Evolutionary conservation across 148 eudicot species (phyloP).

Genomic region (Vaccinium darrowii): DNA sequence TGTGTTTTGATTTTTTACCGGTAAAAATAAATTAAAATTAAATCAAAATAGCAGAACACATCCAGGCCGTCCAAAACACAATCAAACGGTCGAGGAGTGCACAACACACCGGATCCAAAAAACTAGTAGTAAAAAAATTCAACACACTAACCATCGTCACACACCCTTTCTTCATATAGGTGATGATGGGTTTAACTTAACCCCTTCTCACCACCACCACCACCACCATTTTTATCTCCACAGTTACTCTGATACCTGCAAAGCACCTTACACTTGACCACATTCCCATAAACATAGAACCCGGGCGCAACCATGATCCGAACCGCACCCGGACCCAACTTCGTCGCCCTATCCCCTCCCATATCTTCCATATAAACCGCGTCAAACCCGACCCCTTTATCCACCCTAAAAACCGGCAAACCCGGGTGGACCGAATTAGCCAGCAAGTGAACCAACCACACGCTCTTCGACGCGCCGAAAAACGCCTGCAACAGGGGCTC

Average conservation of each 20-base stretch:
- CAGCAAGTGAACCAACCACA: constrained; percentile 83
- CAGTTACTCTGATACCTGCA: constrained; percentile 62
- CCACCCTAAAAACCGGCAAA: constrained; percentile 66
- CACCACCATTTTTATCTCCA: constrained; percentile 11
- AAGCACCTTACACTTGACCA: constrained; percentile 91
- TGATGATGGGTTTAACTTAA: constrained; percentile 27
- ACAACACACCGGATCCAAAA: too few relatives aligned
- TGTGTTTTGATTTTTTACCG: too few relatives aligned
- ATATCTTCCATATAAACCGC: constrained; percentile 89
- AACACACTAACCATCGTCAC: background rate
- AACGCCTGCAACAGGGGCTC: constrained; percentile 85
- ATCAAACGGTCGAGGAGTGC: too few relatives aligned
- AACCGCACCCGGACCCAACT: constrained; percentile 50
- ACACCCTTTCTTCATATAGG: constrained; percentile 5
- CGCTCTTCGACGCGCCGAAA: constrained; percentile 75
- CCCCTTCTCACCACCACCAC: constrained; percentile 18
- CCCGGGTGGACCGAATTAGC: constrained; percentile 87
- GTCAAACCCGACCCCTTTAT: constrained; percentile 57
- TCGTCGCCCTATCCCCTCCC: constrained; percentile 64
- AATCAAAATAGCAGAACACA: too few relatives aligned
- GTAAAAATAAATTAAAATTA: too few relatives aligned
- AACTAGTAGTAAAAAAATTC: background rate
- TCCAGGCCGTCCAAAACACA: too few relatives aligned
- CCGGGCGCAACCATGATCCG: constrained; percentile 93
- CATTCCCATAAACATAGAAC: constrained; percentile 84